Conservation (phyloP, 202 grass and related monocot genomes). For the Schoenoplectus triqueter region DNA sequence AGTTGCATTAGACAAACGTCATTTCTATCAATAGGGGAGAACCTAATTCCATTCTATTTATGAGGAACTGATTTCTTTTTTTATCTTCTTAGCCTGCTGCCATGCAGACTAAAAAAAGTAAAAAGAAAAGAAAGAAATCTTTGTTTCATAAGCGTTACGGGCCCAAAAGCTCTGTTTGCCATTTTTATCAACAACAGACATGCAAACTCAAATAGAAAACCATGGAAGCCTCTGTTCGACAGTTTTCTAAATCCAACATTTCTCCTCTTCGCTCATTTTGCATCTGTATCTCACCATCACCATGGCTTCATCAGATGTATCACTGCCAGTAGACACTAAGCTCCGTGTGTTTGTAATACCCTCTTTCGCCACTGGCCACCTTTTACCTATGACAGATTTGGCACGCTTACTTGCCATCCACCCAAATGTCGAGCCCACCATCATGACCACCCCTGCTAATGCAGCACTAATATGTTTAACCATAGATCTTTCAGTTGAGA, state of each 20-base stretch:
- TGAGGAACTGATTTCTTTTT: no score
- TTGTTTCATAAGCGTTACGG: no score
- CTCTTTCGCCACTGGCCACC: conserved; percentile 65
- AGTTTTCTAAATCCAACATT: conserved; percentile 15
- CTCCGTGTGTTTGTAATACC: conserved; percentile 45
- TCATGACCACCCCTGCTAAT: conserved; percentile 76
- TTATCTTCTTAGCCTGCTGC: no score
- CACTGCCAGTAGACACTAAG: background rate
- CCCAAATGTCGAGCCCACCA: conserved; percentile 58
- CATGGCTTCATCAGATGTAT: background rate
- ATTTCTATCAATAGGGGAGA: no score
- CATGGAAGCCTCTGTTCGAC: background rate
- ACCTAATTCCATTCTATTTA: no score
- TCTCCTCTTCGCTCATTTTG: background rate
- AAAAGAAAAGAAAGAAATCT: no score
- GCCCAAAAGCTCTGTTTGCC: background rate
- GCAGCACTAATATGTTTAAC: conserved; percentile 48
- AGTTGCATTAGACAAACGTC: no score
- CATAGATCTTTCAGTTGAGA: conserved; percentile 40
- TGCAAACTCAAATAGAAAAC: background rate
- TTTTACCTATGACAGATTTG: conserved; percentile 78
- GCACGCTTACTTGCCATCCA: conserved; percentile 57
- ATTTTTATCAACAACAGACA: conserved; percentile 1
- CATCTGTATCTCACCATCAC: background rate
- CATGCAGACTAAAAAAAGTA: no score